These are phyloP conservation scores for Hylodesmum podocarpum DNA, from an alignment of 306 rosid genomes.

Conservation along the genomic window DNA sequence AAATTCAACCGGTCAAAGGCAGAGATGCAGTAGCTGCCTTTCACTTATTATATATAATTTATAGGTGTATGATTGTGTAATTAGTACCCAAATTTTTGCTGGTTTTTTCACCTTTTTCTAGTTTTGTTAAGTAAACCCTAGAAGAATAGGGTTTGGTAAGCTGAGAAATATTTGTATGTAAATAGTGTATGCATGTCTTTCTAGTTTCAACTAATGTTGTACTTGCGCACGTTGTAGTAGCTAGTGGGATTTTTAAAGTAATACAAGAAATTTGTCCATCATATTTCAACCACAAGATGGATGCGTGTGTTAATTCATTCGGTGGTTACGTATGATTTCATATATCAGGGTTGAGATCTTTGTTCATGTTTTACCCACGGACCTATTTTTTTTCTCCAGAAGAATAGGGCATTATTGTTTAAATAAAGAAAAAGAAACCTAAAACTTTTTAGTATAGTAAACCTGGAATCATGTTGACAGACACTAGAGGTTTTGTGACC, in stretches of 20 bases:
- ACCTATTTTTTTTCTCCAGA: no score
- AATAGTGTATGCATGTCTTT: conserved; percentile 1
- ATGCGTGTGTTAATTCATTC: neutral
- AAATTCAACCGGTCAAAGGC: neutral
- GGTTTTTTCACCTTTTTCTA: conserved; percentile 15
- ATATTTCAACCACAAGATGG: neutral
- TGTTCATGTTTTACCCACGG: no score
- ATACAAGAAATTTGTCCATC: neutral
- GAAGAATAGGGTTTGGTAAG: conserved; percentile 31
- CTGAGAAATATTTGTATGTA: conserved; percentile 26
- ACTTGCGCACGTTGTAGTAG: conserved; percentile 8
- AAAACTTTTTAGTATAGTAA: no score
- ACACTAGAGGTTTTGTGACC: no score
- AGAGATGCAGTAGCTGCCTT: neutral
- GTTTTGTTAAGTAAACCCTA: conserved; percentile 28
- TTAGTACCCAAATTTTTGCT: conserved; percentile 20
- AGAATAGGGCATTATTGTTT: no score
- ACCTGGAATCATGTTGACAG: no score
- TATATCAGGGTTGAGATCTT: neutral
- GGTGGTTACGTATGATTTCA: neutral
- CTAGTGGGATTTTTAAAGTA: neutral
- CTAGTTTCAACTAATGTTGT: conserved; percentile 16
- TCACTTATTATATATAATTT: neutral
- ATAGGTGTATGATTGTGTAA: conserved; percentile 16
- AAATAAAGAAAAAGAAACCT: no score